Percentiles rank a stretch among this genome's conserved stretches.
Conservation (phyloP, 1,284 basidiomycete genomes). For the Cutaneotrichosporon spelunceum region DNA sequence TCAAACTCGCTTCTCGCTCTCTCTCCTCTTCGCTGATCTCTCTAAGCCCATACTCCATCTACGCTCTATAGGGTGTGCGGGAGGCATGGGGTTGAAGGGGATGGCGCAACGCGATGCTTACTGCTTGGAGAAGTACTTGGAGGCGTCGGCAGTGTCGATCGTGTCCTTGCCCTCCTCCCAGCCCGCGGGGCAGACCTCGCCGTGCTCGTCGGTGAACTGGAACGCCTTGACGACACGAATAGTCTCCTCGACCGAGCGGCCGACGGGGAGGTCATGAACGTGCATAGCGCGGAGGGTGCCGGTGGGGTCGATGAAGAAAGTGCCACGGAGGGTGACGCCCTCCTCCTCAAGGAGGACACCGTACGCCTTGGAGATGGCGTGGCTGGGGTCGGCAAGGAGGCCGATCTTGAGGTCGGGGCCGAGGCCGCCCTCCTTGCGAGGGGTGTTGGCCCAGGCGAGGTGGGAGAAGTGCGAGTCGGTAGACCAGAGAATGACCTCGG, state of each 20-base stretch:
- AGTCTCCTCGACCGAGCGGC: constrained; percentile 85
- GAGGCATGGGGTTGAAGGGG: background rate
- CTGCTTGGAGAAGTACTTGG: constrained; percentile 66
- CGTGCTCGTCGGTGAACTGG: constrained; percentile 71
- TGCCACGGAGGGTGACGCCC: constrained; percentile 77
- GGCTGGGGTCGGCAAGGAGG: constrained; percentile 55
- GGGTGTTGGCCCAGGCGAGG: constrained; percentile 76
- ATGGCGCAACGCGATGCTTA: constrained; percentile 30
- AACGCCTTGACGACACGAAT: constrained; percentile 83
- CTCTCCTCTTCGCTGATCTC: background rate
- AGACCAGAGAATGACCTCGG: constrained; percentile 70
- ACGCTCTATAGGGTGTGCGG: constrained; percentile 13
- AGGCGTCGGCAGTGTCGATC: constrained; percentile 55
- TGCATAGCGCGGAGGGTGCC: constrained; percentile 61
- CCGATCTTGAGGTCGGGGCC: constrained; percentile 80
- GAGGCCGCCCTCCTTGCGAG: constrained; percentile 77
- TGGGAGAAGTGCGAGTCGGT: constrained; percentile 86
- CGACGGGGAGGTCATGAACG: constrained; percentile 83
- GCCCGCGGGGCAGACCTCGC: constrained; percentile 85
- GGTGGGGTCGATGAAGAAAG: constrained; percentile 86
- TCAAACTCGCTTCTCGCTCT: constrained; percentile 1
- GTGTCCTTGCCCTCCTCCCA: constrained; percentile 58
- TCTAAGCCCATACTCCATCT: constrained; percentile 12
- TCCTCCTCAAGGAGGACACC: constrained; percentile 80
- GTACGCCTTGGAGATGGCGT: constrained; percentile 61